Base-by-base conservation (phyloP, 345 rosid genomes). In the Populus pruinosa region DNA sequence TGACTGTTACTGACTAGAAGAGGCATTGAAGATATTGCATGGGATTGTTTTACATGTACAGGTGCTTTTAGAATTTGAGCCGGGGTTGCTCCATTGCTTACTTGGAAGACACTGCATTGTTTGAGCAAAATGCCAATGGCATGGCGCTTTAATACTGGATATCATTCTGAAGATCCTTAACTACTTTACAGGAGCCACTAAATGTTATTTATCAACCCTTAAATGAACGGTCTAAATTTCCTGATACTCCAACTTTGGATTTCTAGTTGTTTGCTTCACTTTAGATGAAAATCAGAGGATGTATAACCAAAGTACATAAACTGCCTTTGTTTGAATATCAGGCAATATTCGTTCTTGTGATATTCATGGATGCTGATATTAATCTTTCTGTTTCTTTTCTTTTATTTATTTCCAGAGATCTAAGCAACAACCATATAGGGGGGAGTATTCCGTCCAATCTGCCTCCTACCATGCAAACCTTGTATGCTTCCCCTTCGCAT, bases 341-440 rank as follows among this genome's bases (percentile, higher is more conserved):
- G 29, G 39, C 4, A 21, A 69, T 36, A 29, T 31, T 12, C 50
- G 77, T 64, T 29, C 72, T 18, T 3, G 25, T 36, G 31, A 23
- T 61, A 25, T 70, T 65, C 27, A 18, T 47, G 47, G 64, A 59
- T 47, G 17, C 41, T 78, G 69, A 71, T 38, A 70, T 7, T 76
- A 38, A 33, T 56, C 5, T 36, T 70, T 77, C 49, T 64, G 38
- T 38, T 76, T n/a, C 14, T n/a, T 55, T 55, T 59, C 29, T 59
- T 23, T 59, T 9, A 4, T 59, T 59, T 56, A 71, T 78, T 70
- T 72, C 77, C 92, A 96, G 99, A 87, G 97, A 91, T 82, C 87
- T 96, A 55, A 94, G 97, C 89, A 94, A 88, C 87, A 96, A 96
- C 80, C 92, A 13, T 47, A 96, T 96, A 33, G 98, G 99, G 33